Conservation (phyloP, 2,329 filamentous ascomycete species). For the Apiospora marii region DNA sequence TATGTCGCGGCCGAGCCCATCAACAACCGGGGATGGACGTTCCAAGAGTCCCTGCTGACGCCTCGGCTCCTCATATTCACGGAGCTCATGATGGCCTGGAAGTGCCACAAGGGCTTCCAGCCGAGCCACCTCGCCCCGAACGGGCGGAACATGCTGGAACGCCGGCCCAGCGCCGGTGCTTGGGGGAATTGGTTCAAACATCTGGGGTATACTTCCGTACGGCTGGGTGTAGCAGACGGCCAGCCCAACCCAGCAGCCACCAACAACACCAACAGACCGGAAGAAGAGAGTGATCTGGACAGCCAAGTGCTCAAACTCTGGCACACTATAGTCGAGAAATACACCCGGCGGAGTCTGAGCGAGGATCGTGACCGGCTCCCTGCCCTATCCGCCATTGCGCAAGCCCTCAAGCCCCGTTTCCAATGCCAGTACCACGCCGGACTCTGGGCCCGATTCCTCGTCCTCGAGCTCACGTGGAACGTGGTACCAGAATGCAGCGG, state of each 20-base stretch:
- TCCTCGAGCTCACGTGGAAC: not conserved
- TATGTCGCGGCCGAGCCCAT: not conserved
- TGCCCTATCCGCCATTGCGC: not conserved
- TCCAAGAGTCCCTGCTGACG: not conserved
- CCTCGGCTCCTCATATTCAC: not conserved
- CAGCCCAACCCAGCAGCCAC: too few species aligned
- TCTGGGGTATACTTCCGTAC: too few species aligned
- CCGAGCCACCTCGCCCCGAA: not conserved
- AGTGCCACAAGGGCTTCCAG: not conserved
- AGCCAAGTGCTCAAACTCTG: not conserved
- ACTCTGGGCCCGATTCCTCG: not conserved
- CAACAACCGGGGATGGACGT: not conserved
- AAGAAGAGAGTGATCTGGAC: not conserved
- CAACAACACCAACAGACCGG: too few species aligned
- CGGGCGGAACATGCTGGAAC: too few species aligned
- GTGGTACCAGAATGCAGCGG: not conserved
- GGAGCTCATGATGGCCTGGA: not conserved
- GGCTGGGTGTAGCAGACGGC: too few species aligned
- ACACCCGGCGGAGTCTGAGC: not conserved
- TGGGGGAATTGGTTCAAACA: too few species aligned
- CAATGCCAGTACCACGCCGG: not conserved
- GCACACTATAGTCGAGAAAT: not conserved
- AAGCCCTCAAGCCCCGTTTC: not conserved
- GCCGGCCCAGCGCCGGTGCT: too few species aligned
- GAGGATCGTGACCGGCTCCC: not conserved